Evolutionary conservation across 108 stramenopile species (phyloP).

Genomic region (Stephanodiscus triporus): DNA sequence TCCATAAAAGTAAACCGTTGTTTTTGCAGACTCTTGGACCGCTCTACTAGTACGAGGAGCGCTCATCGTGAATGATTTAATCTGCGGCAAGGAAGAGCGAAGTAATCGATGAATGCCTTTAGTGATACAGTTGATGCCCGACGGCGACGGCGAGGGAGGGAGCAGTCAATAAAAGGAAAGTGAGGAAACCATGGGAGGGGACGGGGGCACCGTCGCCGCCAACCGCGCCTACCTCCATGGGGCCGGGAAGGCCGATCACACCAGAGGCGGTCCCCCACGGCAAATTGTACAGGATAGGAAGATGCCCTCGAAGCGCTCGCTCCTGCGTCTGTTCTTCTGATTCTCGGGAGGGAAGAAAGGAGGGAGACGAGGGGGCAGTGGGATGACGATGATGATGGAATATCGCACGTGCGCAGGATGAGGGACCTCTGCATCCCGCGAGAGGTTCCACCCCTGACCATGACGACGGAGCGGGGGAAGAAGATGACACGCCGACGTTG

Average conservation of each 20-base stretch:
- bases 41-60: no score
- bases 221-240: slow-evolving; percentile 84
- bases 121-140: no score
- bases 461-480: neutral
- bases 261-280: slow-evolving; percentile 73
- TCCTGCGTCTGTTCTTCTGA: slow-evolving; percentile 52
- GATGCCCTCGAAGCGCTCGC: slow-evolving; percentile 76
- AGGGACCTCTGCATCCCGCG: slow-evolving; percentile 72
- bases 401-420: slow-evolving; percentile 65
- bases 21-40: no score
- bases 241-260: slow-evolving; percentile 75
- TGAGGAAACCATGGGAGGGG: slow-evolving; percentile 93
- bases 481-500: slow-evolving; percentile 48
- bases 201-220: slow-evolving; percentile 86
- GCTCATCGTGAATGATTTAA: no score
- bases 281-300: slow-evolving; percentile 71
- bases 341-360: no score
- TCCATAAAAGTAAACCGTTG: no score
- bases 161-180: no score
- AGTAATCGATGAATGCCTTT: no score
- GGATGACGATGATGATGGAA: slow-evolving; percentile 26
- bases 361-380: slow-evolving; percentile 4
- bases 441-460: slow-evolving; percentile 58
- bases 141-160: no score
- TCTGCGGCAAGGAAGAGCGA: no score